Conservation (phyloP, 2,329 filamentous ascomycete species). For the Aspergillus hortae region DNA sequence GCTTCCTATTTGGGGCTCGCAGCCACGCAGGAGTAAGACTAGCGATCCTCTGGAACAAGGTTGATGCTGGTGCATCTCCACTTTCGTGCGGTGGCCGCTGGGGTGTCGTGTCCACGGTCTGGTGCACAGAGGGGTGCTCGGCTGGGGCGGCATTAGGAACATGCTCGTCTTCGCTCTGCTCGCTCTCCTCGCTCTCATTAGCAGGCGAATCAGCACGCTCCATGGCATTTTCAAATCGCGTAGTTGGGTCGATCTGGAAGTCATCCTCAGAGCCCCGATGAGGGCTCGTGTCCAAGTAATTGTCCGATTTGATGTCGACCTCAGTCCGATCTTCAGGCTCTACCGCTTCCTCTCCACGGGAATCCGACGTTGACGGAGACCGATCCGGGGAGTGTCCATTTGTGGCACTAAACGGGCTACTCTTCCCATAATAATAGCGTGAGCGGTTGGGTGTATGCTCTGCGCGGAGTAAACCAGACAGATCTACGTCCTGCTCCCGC, state of each 20-base stretch:
- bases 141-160: constrained; percentile 13
- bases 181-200: background rate
- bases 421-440: constrained; percentile 35
- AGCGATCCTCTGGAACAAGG: constrained; percentile 36
- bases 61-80: constrained; percentile 24
- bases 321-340: constrained; percentile 16
- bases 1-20: constrained; percentile 25
- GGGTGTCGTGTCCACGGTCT: constrained; percentile 21
- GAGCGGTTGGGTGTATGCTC: constrained; percentile 35
- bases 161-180: constrained; percentile 6
- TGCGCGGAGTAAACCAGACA: constrained; percentile 29
- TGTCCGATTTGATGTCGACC: constrained; percentile 18
- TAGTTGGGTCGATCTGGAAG: constrained; percentile 22
- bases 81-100: constrained; percentile 12
- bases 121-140: constrained; percentile 13
- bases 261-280: constrained; percentile 19
- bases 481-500: constrained; percentile 33
- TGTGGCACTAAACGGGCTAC: constrained; percentile 25
- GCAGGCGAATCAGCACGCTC: constrained; percentile 10
- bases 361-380: constrained; percentile 10
- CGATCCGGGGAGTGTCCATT: constrained; percentile 15
- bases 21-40: constrained; percentile 34
- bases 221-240: constrained; percentile 16
- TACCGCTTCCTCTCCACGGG: constrained; percentile 10
- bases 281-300: constrained; percentile 24